Conservation (phyloP, 2,329 filamentous ascomycete species). For the Epichloe uncinata region DNA sequence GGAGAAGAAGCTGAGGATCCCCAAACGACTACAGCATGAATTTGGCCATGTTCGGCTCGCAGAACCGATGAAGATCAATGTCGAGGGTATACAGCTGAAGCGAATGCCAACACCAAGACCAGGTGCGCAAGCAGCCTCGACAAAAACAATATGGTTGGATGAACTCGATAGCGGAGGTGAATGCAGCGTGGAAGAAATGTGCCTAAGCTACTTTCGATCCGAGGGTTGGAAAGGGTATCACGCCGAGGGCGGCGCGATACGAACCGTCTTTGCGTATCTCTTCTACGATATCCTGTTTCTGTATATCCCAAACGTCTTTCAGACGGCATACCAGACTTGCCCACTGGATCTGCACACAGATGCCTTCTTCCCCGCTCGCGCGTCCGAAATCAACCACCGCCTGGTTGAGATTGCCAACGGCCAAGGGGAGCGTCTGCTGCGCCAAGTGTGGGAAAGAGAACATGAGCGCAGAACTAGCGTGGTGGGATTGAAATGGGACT, state of each 20-base stretch:
- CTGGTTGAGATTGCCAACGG: constrained; percentile 83
- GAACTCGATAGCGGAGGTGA: constrained; percentile 54
- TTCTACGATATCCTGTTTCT: constrained; percentile 90
- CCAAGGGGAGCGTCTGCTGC: constrained; percentile 52
- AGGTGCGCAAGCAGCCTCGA: constrained; percentile 31
- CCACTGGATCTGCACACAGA: constrained; percentile 89
- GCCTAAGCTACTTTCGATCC: constrained; percentile 68
- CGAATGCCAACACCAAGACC: constrained; percentile 34
- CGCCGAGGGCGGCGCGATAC: constrained; percentile 77
- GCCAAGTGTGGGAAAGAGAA: constrained; percentile 54
- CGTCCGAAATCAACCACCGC: constrained; percentile 77
- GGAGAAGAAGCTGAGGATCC: constrained; percentile 70
- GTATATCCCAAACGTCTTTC: constrained; percentile 93
- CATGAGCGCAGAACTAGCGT: constrained; percentile 64
- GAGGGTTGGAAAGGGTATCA: constrained; percentile 93
- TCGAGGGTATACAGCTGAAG: constrained; percentile 68
- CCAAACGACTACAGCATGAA: constrained; percentile 79
- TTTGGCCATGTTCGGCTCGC: constrained; percentile 75
- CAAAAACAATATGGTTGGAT: constrained; percentile 82
- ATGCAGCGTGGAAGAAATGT: constrained; percentile 90
- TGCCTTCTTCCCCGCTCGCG: constrained; percentile 74
- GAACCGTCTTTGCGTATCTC: constrained; percentile 82
- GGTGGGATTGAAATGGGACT: constrained; percentile 88
- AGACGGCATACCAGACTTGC: constrained; percentile 88
- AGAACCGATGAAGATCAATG: constrained; percentile 59